Percentiles rank a stretch among this genome's conserved stretches.
phyloP scores from a whole-genome alignment of 2,329 filamentous ascomycete species.

The Seiridium unicorne region DNA sequence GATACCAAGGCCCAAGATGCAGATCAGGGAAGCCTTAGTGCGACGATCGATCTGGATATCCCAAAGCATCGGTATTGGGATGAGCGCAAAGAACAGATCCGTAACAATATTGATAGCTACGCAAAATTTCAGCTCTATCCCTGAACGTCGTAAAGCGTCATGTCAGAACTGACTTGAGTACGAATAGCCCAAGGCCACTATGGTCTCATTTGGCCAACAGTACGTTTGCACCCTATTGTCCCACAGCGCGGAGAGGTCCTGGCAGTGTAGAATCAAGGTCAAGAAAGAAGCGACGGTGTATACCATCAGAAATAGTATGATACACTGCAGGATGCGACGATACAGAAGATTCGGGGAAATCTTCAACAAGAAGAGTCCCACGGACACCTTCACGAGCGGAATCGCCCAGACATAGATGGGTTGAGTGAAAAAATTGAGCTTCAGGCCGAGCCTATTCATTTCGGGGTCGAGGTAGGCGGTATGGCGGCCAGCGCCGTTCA shows the following conservation, averaged over 20 bases:
- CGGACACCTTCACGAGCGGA: constrained; percentile 39
- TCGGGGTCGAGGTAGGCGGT: constrained; percentile 35
- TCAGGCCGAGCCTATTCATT: constrained; percentile 34
- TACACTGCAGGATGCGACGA: constrained; percentile 30
- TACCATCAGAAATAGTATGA: constrained; percentile 34
- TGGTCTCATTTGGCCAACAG: constrained; percentile 38
- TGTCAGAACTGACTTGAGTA: constrained; percentile 24
- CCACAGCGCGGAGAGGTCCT: constrained; percentile 43
- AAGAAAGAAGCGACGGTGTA: constrained; percentile 35
- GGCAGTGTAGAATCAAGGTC: constrained; percentile 48
- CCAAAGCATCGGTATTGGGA: constrained; percentile 37
- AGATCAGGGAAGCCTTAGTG: constrained; percentile 37
- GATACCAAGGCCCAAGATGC: constrained; percentile 40
- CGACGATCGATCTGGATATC: constrained; percentile 38
- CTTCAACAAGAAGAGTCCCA: constrained; percentile 38
- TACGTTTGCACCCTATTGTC: constrained; percentile 33
- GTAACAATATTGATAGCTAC: constrained; percentile 31
- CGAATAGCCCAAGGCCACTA: constrained; percentile 41
- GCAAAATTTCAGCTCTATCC: constrained; percentile 4
- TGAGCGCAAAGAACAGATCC: constrained; percentile 37
- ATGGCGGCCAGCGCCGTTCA: constrained; percentile 44
- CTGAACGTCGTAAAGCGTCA: not conserved
- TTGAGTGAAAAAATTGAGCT: constrained; percentile 42
- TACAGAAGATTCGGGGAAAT: constrained; percentile 36
- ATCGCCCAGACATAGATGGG: constrained; percentile 40